Evolutionary conservation across 352 stramenopile genomes (phyloP), one percentile per base, ranked within the genome.

Genomic region (Phytophthora colocasiae): DNA sequence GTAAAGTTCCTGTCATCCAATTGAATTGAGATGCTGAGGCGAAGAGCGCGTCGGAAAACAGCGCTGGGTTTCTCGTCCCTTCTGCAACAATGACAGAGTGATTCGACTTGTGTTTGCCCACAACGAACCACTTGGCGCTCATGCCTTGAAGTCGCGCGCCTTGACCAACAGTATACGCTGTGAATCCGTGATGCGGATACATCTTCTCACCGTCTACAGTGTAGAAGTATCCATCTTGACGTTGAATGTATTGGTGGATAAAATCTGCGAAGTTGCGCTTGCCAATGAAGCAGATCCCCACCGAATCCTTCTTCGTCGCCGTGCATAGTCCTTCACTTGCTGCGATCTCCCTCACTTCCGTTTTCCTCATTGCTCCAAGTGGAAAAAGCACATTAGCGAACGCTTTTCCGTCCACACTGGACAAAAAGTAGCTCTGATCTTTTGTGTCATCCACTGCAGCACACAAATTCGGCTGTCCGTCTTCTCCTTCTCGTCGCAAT

Each of bases 201-300:
- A 98, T 58, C 11, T 59, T 63, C 24, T 78, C 26, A 1, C 80
- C 83, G 29, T 91, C 73, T 0, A 95, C 75, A 0, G 83, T 89
- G 53, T 94, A 75, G 69, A 98, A 98, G 48, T 81, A 76, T 17
- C 95, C 93, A 1, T 67, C 66, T 47, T 83, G 81, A 11, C 71
- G 77, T 12, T 72, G 55, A 12, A 98, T 82, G 72, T 98, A 99
- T 61, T 98, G 80, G 19, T 94, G 82, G 51, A 99, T 91, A 63
- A 98, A 99, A 32, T 97, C 78, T 1, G 73, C 70, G 60, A 98
- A 97, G 38, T 93, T 85, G 49, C 95, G 88, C 71, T 98, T 99
- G 44, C 97, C 97, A 45, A 99, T 98, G 73, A 99, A 99, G 78
- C 97, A 99, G 66, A 99, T 99, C 14, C 97, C 97, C 58, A 99